A percentile compares a stretch with the other conserved stretches of the same genome.
Conservation (phyloP, 768 basidiomycete genomes). For the Trametes villosa region DNA sequence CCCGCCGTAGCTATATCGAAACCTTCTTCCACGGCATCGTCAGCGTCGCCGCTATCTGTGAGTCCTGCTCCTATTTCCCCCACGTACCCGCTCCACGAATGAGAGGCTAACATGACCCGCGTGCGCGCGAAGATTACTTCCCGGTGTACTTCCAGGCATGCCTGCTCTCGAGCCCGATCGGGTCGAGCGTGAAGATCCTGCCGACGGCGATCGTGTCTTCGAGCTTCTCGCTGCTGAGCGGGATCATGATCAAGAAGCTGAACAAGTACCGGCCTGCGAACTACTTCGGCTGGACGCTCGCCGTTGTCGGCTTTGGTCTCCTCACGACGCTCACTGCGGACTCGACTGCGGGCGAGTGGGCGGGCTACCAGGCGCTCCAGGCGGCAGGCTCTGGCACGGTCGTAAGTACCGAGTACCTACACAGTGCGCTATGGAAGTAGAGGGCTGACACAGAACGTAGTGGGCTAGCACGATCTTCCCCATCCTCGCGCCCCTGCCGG, state of each 20-base stretch:
- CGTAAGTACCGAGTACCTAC: slow-evolving; percentile 7
- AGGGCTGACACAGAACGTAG: background rate
- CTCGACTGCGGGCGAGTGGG: background rate
- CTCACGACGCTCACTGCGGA: slow-evolving; percentile 35
- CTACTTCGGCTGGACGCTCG: slow-evolving; percentile 41
- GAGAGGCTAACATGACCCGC: too few species aligned
- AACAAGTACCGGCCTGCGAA: slow-evolving; percentile 40
- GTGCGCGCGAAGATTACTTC: slow-evolving; percentile 46
- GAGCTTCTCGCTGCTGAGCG: slow-evolving; percentile 32
- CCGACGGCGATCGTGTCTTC: slow-evolving; percentile 34
- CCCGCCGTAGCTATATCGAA: slow-evolving; percentile 31
- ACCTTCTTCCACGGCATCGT: slow-evolving; percentile 29
- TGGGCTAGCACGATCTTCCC: slow-evolving; percentile 28
- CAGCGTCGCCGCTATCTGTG: slow-evolving; percentile 30
- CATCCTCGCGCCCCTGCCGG: slow-evolving; percentile 34
- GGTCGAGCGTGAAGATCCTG: slow-evolving; percentile 31
- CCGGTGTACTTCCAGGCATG: slow-evolving; percentile 51
- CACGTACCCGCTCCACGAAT: background rate
- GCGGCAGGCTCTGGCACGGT: slow-evolving; percentile 24
- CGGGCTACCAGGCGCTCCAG: slow-evolving; percentile 19
- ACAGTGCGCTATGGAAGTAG: background rate
- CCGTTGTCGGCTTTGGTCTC: slow-evolving; percentile 40
- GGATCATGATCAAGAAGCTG: slow-evolving; percentile 28
- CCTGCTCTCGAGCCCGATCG: slow-evolving; percentile 38
- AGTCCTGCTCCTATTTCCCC: slow-evolving; percentile 7